Evolutionary conservation across 805 yeast species (phyloP).

Genomic region (Lipomyces yamadae): DNA sequence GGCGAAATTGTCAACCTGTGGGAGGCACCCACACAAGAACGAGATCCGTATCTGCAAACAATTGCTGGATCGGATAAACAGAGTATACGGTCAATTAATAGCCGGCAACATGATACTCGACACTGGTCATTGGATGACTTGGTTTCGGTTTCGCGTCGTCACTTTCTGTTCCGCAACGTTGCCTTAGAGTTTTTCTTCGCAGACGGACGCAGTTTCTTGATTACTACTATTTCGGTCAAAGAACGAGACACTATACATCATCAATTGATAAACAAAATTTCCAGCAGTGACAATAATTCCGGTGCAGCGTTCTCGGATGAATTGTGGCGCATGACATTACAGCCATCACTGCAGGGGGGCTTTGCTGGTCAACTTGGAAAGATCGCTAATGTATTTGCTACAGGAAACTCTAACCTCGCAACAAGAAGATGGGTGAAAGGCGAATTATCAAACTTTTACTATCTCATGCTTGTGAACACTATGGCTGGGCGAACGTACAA

Average conservation of each 20-base stretch:
- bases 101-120: conserved; percentile 35
- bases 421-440: conserved; percentile 79
- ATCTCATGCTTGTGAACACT: conserved; percentile 77
- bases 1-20: conserved; percentile 64
- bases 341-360: conserved; percentile 38
- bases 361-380: conserved; percentile 49
- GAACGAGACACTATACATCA: conserved; percentile 63
- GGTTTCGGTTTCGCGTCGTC: conserved; percentile 71
- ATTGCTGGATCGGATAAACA: conserved; percentile 56
- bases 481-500: conserved; percentile 88
- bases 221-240: conserved; percentile 62
- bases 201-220: conserved; percentile 70
- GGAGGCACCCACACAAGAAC: conserved; percentile 63
- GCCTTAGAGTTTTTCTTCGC: conserved; percentile 78
- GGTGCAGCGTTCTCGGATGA: conserved; percentile 42
- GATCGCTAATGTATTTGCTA: conserved; percentile 54
- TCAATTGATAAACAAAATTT: conserved; percentile 55
- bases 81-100: conserved; percentile 8
- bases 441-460: conserved; percentile 79
- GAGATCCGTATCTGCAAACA: conserved; percentile 73
- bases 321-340: conserved; percentile 31
- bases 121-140: conserved; percentile 65
- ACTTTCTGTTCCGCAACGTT: conserved; percentile 76
- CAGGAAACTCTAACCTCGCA: conserved; percentile 49
- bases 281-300: conserved; percentile 43